phyloP scores from a whole-genome alignment of 257 asterid species.

The Solanum megistacrolobum region DNA sequence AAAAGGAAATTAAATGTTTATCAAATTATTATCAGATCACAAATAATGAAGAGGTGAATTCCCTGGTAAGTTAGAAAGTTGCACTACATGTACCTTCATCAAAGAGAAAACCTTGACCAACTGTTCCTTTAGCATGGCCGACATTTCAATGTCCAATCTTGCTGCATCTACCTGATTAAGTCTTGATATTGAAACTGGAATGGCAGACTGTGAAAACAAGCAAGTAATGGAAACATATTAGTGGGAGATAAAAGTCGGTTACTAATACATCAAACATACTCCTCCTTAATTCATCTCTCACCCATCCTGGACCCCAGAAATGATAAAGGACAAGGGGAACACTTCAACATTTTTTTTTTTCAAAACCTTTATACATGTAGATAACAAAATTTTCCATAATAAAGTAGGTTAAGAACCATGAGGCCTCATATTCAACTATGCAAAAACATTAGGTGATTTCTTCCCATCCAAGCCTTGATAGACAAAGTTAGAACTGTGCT shows the following conservation, averaged over 20 bases:
- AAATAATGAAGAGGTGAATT: neutral
- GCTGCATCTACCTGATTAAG: slow-evolving; percentile 82
- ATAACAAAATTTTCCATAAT: neutral
- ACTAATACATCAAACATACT: neutral
- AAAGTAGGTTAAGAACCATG: neutral
- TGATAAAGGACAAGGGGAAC: neutral
- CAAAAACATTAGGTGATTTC: neutral
- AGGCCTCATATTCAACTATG: neutral
- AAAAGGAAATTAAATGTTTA: slow-evolving; percentile 29
- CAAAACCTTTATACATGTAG: neutral
- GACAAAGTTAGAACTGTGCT: neutral
- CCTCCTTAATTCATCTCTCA: neutral
- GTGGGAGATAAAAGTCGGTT: neutral
- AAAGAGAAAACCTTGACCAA: slow-evolving; percentile 71
- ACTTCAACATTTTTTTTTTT: neutral
- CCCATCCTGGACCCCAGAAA: neutral
- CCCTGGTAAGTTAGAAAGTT: neutral
- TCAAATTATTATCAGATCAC: neutral
- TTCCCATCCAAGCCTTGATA: neutral
- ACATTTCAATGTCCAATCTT: slow-evolving; percentile 81
- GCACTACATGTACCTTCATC: slow-evolving; percentile 57
- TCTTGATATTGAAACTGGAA: slow-evolving; percentile 76
- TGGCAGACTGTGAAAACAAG: slow-evolving; percentile 31
- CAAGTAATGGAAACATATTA: neutral
- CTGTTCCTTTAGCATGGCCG: slow-evolving; percentile 83